phyloP scores from a whole-genome alignment of 805 yeast species.

The Myxozyma mucilagina region DNA sequence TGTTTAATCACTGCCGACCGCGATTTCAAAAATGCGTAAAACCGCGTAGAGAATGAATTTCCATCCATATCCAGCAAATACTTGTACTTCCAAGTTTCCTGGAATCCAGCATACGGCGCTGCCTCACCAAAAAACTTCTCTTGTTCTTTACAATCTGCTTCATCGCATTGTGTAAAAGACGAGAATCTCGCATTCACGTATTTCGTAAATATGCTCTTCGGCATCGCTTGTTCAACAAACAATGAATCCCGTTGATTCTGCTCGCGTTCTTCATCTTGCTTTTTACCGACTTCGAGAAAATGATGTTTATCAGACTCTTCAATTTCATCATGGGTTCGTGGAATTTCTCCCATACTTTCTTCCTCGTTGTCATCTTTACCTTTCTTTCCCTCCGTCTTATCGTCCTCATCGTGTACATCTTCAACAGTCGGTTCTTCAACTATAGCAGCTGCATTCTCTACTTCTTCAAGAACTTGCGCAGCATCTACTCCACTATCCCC shows the following conservation, averaged over 20 bases:
- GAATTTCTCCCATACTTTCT: slow-evolving; percentile 13
- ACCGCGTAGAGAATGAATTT: slow-evolving; percentile 32
- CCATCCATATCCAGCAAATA: slow-evolving; percentile 34
- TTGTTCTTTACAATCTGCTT: slow-evolving; percentile 23
- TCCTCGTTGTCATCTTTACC: not conserved
- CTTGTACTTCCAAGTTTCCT: slow-evolving; percentile 28
- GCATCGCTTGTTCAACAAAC: slow-evolving; percentile 19
- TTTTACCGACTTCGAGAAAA: slow-evolving; percentile 9
- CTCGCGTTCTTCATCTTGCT: slow-evolving; percentile 15
- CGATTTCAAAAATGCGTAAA: slow-evolving; percentile 29
- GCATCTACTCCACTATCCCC: not conserved
- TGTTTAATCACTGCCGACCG: slow-evolving; percentile 31
- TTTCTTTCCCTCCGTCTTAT: not conserved
- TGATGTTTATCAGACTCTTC: slow-evolving; percentile 3
- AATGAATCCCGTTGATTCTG: slow-evolving; percentile 10
- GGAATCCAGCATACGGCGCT: slow-evolving; percentile 13
- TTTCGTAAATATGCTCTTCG: slow-evolving; percentile 4
- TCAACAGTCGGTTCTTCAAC: not conserved
- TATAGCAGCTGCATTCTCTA: not conserved
- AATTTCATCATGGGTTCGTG: slow-evolving; percentile 2
- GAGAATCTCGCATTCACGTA: slow-evolving; percentile 19
- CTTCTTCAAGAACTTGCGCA: not conserved
- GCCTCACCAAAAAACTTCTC: slow-evolving; percentile 11
- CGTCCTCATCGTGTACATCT: not conserved
- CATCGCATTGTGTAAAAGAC: slow-evolving; percentile 23